Evolutionary conservation across 345 rosid species (phyloP), one percentile per base, ranked within the genome.

Genomic region (Lepidium sativum): DNA sequence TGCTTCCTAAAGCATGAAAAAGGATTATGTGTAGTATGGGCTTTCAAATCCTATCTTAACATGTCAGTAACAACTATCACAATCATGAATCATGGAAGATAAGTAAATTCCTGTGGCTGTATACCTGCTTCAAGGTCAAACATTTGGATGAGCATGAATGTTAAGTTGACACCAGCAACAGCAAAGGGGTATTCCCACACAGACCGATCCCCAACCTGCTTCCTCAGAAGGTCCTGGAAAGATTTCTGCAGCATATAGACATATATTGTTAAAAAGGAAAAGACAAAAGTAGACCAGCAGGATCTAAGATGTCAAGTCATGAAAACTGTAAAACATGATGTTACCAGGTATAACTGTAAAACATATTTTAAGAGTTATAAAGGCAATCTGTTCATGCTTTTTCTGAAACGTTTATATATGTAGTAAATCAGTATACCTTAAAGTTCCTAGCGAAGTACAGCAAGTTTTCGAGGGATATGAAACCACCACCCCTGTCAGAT

Each of bases 101-200:
- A 32, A 63, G 32, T 55, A 32, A 8, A 54, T 38, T 54, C 1
- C 3, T 12, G 47, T 32, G 63, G 39, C 4, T n/a, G 43, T 44
- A 48, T 71, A 91, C 99, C 96, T 86, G 96, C 96, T 91, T 95
- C 97, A 63, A 95, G 95, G 80, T 95, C 99, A 54, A 95, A 95
- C 97, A 95, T 91, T 77, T 95, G 99, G 70, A 86, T 84, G 60
- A 95, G 97, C 99, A 95, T 95, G 79, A 95, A 95, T 39, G 99
- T 88, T 60, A 95, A 77, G 73, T 95, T 95, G 69, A 95, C 86
- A 50, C 99, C 97, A 81, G 99, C 99, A 27, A 95, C 99, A 74
- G 99, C 96, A 79, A 95, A 95, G 23, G 99, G 99, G 85, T 95
- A 95, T 73, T 95, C 99, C 99, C 99, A 95, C 42, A 86, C 81